A percentile compares a stretch with the other conserved stretches of the same genome.
These are phyloP conservation scores for Penicillium sp. DNA, from an alignment of 2,329 filamentous ascomycete genomes.

Conservation along the genomic window DNA sequence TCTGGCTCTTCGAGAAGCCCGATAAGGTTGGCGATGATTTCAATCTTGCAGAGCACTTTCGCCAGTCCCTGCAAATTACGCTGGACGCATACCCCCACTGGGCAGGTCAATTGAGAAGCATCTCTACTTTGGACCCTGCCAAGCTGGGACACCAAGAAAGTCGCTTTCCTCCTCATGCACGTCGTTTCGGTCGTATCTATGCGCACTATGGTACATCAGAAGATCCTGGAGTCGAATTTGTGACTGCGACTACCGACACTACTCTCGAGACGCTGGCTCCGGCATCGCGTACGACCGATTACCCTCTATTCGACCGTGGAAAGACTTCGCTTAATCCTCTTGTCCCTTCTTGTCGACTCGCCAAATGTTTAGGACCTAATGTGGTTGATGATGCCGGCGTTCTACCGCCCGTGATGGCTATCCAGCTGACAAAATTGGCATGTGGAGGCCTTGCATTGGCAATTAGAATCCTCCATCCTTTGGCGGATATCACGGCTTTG, in stretches of 20 bases:
- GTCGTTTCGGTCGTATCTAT: slow-evolving; percentile 36
- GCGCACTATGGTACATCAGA: slow-evolving; percentile 35
- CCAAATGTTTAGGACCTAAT: slow-evolving; percentile 1
- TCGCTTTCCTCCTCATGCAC: slow-evolving; percentile 14
- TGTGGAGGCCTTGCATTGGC: slow-evolving; percentile 39
- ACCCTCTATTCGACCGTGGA: slow-evolving; percentile 16
- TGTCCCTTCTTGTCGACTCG: not conserved
- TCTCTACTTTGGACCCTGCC: slow-evolving; percentile 5
- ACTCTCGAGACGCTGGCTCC: slow-evolving; percentile 26
- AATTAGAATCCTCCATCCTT: slow-evolving; percentile 14
- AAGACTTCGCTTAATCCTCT: not conserved
- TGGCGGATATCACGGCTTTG: slow-evolving; percentile 15
- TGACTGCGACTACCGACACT: slow-evolving; percentile 28
- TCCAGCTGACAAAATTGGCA: slow-evolving; percentile 12
- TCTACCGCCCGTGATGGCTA: slow-evolving; percentile 9
- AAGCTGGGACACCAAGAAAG: slow-evolving; percentile 1
- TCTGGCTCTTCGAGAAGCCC: slow-evolving; percentile 49
- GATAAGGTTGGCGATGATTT: slow-evolving; percentile 1
- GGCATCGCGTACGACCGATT: slow-evolving; percentile 24
- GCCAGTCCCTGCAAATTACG: slow-evolving; percentile 14
- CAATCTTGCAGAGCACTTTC: slow-evolving; percentile 17
- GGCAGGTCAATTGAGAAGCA: slow-evolving; percentile 42
- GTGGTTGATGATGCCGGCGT: not conserved
- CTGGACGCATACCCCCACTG: slow-evolving; percentile 41
- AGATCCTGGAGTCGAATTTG: slow-evolving; percentile 49